Evolutionary conservation across 2,329 filamentous ascomycete genomes (phyloP).

Genomic region (Hymenoscyphus linearis): DNA sequence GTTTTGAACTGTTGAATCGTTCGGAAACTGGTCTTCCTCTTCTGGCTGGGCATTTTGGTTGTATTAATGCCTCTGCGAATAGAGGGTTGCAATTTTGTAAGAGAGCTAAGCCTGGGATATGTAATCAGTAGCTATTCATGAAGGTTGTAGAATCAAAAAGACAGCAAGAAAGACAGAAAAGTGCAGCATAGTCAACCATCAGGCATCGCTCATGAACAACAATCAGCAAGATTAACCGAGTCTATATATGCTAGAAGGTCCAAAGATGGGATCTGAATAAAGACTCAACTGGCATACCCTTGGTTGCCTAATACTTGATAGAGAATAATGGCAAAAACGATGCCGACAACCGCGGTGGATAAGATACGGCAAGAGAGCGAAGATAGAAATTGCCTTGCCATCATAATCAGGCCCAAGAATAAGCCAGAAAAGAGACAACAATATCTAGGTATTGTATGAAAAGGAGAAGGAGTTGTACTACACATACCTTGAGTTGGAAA

Average conservation of each 20-base stretch:
- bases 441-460: background rate
- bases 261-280: background rate
- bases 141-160: background rate
- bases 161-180: background rate
- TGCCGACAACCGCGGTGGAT: conserved; percentile 11
- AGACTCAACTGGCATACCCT: conserved; percentile 19
- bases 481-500: conserved; percentile 2
- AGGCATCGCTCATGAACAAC: no score
- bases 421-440: background rate
- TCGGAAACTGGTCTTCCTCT: conserved; percentile 61
- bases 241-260: background rate
- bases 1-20: conserved; percentile 80
- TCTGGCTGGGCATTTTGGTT: conserved; percentile 49
- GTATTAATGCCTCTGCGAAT: background rate
- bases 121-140: background rate
- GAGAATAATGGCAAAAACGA: conserved; percentile 16
- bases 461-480: background rate
- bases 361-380: background rate
- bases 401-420: background rate
- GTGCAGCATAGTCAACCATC: background rate
- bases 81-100: background rate
- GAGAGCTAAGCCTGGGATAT: conserved; percentile 2
- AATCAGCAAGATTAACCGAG: no score
- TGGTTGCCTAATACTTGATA: conserved; percentile 16
- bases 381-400: background rate